Conservation (phyloP, 148 eudicot species). For the Polygonum aviculare region DNA sequence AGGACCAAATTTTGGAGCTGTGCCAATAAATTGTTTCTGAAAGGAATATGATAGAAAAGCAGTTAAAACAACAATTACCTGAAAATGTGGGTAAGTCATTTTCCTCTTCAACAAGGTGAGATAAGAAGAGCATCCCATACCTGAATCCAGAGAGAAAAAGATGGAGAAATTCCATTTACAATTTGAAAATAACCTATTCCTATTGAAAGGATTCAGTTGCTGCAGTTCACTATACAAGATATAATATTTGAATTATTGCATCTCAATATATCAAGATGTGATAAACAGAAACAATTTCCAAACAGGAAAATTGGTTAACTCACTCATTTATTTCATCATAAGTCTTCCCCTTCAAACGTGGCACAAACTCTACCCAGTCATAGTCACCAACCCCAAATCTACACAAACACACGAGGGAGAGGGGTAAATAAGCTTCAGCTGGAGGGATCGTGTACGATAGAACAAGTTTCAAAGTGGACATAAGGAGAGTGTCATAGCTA, state of each 20-base stretch:
- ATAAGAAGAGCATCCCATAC: constrained; percentile 66
- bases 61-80: constrained; percentile 30
- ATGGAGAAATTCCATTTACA: not conserved
- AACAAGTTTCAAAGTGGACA: not conserved
- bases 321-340: constrained; percentile 75
- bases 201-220: not conserved
- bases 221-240: not conserved
- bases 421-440: not conserved
- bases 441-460: not conserved
- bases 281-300: not conserved
- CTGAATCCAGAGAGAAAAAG: constrained; percentile 20
- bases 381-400: constrained; percentile 85
- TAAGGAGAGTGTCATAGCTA: constrained; percentile 5
- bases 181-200: not conserved
- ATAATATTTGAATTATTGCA: not conserved
- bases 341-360: constrained; percentile 85
- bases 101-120: constrained; percentile 70
- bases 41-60: not conserved
- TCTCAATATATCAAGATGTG: not conserved
- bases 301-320: constrained; percentile 15
- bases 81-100: constrained; percentile 73
- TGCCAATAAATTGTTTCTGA: not conserved
- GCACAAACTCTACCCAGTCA: constrained; percentile 83
- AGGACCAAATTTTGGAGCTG: not conserved
- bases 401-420: constrained; percentile 11